Evolutionary conservation across 441 rosid species (phyloP).

Genomic region (Erysimum cheiri): DNA sequence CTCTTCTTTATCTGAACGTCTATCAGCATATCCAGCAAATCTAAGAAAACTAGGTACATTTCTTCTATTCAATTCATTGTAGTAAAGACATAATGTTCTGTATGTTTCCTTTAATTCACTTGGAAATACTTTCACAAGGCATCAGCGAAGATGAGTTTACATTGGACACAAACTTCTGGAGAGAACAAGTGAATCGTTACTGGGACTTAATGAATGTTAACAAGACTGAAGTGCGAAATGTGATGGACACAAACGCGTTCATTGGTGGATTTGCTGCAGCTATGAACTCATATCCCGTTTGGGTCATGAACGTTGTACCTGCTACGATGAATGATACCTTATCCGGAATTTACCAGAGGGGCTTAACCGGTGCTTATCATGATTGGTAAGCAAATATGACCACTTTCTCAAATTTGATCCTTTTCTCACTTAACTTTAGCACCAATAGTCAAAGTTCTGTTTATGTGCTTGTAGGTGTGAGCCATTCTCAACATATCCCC

Average conservation of each 20-base stretch:
- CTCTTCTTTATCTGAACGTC: constrained; percentile 67
- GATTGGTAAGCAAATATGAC: constrained; percentile 71
- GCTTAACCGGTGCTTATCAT: constrained; percentile 82
- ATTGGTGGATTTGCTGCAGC: constrained; percentile 88
- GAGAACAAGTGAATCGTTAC: constrained; percentile 66
- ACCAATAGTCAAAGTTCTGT: neutral
- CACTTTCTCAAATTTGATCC: neutral
- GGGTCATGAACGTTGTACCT: constrained; percentile 96
- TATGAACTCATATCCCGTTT: constrained; percentile 71
- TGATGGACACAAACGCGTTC: constrained; percentile 93
- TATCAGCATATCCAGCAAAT: constrained; percentile 66
- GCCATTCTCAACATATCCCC: constrained; percentile 94
- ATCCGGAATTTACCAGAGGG: constrained; percentile 81
- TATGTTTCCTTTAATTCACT: neutral
- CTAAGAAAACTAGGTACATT: constrained; percentile 66
- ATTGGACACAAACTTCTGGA: constrained; percentile 66
- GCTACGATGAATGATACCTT: constrained; percentile 66
- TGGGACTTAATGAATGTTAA: constrained; percentile 75
- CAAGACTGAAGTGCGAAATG: constrained; percentile 65
- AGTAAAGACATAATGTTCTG: neutral
- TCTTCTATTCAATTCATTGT: constrained; percentile 7
- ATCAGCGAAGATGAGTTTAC: constrained; percentile 67
- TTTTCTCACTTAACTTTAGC: constrained; percentile 1
- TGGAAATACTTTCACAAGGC: constrained; percentile 49
- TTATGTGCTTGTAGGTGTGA: constrained; percentile 67